phyloP scores from a whole-genome alignment of 805 yeast genomes.

The Saturnispora galanensis region DNA sequence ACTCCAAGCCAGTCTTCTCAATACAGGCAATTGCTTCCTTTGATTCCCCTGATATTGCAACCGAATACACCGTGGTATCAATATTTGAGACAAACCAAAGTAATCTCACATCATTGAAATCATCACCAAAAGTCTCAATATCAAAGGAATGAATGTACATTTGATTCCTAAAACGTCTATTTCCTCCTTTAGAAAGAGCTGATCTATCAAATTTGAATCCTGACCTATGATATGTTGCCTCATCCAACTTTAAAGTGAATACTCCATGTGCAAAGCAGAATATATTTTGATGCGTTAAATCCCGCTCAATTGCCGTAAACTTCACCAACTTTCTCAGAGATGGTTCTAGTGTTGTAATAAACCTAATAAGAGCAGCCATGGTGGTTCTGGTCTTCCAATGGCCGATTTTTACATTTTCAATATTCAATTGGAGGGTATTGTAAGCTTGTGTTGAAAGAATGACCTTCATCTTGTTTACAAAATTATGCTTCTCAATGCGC shows the following conservation, averaged over 20 bases:
- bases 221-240: conserved; percentile 23
- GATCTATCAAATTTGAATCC: conserved; percentile 28
- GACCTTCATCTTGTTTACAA: conserved; percentile 20
- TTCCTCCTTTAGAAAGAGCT: conserved; percentile 17
- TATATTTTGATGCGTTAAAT: conserved; percentile 26
- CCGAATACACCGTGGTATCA: neutral
- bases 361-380: neutral
- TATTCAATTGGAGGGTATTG: neutral
- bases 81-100: conserved; percentile 25
- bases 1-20: neutral
- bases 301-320: conserved; percentile 12
- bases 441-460: neutral
- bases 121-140: conserved; percentile 10
- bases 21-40: neutral
- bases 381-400: neutral
- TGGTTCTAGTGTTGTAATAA: neutral
- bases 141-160: conserved; percentile 20
- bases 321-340: conserved; percentile 7
- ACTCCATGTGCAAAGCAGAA: conserved; percentile 21
- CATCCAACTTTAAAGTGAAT: conserved; percentile 24
- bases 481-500: conserved; percentile 19
- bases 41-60: conserved; percentile 4
- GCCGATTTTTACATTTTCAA: neutral
- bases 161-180: conserved; percentile 14
- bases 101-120: conserved; percentile 19